Conservation (phyloP, 108 stramenopile genomes). For the Fragilaria radians region DNA sequence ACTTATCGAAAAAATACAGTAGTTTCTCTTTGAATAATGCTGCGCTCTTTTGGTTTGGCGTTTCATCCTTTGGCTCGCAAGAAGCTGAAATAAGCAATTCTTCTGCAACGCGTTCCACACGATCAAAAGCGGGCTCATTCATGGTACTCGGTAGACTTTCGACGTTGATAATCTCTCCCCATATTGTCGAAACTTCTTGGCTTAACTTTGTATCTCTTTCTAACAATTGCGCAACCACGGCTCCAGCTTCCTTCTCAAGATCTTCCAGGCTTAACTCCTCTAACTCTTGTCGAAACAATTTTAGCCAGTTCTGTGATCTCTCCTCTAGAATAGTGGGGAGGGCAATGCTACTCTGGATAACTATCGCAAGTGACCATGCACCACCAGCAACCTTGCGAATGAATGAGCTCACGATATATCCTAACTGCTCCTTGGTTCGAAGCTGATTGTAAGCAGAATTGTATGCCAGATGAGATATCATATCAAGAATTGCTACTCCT, state of each 20-base stretch:
- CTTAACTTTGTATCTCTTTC: conserved; percentile 76
- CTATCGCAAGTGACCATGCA: conserved; percentile 54
- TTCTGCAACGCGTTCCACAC: conserved; percentile 59
- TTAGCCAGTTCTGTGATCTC: conserved; percentile 66
- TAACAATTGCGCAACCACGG: conserved; percentile 64
- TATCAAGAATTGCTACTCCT: conserved; percentile 67
- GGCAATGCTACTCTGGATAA: conserved; percentile 64
- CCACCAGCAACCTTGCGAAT: conserved; percentile 66
- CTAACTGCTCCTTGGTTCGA: conserved; percentile 82
- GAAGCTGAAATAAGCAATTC: conserved; percentile 22
- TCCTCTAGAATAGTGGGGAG: conserved; percentile 63
- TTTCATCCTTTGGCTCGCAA: conserved; percentile 14
- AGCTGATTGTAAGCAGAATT: conserved; percentile 81
- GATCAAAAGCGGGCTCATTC: conserved; percentile 64
- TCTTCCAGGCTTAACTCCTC: conserved; percentile 62
- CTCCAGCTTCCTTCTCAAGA: conserved; percentile 65
- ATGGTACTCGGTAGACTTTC: conserved; percentile 27
- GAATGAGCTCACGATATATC: conserved; percentile 78
- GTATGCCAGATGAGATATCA: conserved; percentile 75
- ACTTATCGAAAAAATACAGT: conserved; percentile 63
- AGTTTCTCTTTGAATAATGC: conserved; percentile 56
- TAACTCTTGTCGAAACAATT: conserved; percentile 65
- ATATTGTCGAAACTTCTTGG: conserved; percentile 56
- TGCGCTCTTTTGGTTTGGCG: conserved; percentile 11
- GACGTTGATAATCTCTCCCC: conserved; percentile 65